Percentiles rank a stretch among this genome's conserved stretches.
Evolutionary conservation across 2,329 filamentous ascomycete genomes (phyloP).

Genomic region (Ophiostoma sp.): DNA sequence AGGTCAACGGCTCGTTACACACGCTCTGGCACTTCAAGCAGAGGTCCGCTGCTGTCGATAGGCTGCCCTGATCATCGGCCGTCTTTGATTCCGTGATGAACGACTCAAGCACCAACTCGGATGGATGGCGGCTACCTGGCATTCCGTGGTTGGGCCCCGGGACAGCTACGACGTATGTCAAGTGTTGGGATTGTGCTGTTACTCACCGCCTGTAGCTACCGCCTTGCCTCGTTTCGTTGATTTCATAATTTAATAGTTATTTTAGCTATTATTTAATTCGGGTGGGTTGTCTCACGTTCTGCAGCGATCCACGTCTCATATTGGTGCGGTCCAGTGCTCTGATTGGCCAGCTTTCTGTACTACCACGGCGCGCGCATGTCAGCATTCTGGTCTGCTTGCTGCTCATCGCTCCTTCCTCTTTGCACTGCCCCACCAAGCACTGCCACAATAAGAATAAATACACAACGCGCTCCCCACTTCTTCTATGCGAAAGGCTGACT

Average conservation of each 20-base stretch:
- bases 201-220: too few relatives aligned
- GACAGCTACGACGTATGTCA: too few relatives aligned
- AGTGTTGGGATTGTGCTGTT: too few relatives aligned
- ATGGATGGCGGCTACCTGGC: too few relatives aligned
- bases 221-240: too few relatives aligned
- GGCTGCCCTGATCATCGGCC: too few relatives aligned
- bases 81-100: too few relatives aligned
- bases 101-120: too few relatives aligned
- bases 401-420: conserved; percentile 4
- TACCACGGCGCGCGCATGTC: background rate
- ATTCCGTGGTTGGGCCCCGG: too few relatives aligned
- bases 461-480: conserved; percentile 8
- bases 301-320: conserved; percentile 5
- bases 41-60: background rate
- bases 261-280: background rate
- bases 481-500: conserved; percentile 40
- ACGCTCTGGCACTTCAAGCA: conserved; percentile 5
- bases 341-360: background rate
- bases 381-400: background rate
- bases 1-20: background rate
- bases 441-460: conserved; percentile 6
- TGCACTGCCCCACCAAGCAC: conserved; percentile 4
- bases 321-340: background rate
- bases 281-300: background rate
- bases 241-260: background rate